Percentiles rank a stretch among this genome's conserved stretches.
These are phyloP conservation scores for Microcos paniculata DNA, from an alignment of 345 rosid genomes.

Conservation along the genomic window DNA sequence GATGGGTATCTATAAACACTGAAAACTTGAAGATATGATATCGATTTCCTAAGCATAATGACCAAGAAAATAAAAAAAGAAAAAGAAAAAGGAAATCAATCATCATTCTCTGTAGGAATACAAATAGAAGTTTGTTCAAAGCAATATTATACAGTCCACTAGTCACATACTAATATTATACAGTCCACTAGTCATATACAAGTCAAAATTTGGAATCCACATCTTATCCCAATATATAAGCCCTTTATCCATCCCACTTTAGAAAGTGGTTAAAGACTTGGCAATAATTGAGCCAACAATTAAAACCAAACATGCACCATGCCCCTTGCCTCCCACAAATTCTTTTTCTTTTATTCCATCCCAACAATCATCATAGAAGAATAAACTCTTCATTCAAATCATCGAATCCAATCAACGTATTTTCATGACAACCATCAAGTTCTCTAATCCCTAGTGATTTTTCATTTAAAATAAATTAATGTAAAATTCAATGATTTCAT, in stretches of 20 bases:
- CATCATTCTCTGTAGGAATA: neutral
- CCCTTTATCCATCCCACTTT: neutral
- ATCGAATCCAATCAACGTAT: too few relatives aligned
- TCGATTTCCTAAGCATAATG: neutral
- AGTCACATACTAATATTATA: too few relatives aligned
- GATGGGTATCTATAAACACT: neutral
- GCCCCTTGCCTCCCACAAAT: too few relatives aligned
- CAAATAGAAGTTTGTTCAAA: neutral
- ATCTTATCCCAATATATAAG: neutral
- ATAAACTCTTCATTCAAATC: neutral
- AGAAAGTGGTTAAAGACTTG: neutral
- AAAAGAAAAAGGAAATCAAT: neutral
- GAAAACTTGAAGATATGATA: neutral
- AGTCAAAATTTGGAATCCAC: constrained; percentile 2
- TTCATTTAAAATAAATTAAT: too few relatives aligned
- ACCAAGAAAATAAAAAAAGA: neutral
- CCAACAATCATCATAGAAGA: too few relatives aligned
- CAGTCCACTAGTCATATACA: too few relatives aligned
- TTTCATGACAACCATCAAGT: too few relatives aligned
- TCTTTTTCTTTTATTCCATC: too few relatives aligned
- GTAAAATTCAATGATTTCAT: constrained; percentile 12
- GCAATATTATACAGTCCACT: neutral
- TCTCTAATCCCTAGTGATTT: too few relatives aligned
- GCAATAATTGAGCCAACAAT: too few relatives aligned
- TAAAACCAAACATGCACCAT: too few relatives aligned